Evolutionary conservation across 139 green algal species (phyloP), one percentile per base, ranked within the genome.

Genomic region (Pycnococcus provasolii): DNA sequence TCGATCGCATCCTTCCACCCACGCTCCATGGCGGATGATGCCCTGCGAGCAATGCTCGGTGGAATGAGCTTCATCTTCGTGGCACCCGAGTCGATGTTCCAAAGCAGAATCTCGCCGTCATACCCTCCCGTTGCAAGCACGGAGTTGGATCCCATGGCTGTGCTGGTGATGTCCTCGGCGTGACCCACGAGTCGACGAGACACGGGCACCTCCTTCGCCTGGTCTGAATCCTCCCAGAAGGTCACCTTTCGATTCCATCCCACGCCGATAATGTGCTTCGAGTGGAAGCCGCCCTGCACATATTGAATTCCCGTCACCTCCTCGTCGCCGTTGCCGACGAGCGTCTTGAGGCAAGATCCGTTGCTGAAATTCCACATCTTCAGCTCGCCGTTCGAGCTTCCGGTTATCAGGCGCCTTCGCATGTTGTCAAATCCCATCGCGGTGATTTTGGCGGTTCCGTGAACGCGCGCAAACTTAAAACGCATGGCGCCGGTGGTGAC

Each of bases 31-130:
- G 9, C 4, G 47, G 15, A 37, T 4, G 47, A 9, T 52, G 15
- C 58, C 37, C 41, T 4, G 58, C 58, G 58, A 15, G 42, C 47
- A 26, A 45, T 26, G 46, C 37, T 26, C 64, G 64, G 47, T 37
- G 47, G 5, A 5, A 48, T 63, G 44, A 66, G 67, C 67, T 62
- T 72, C 39, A 42, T 8, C 58, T 44, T 40, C 47, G 61, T 60
- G 43, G 26, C 51, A n/a, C 67, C 57, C 6, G 13, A 65, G 3
- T 69, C 68, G 43, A 75, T 57, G 59, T 75, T 75, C 68, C 68
- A 75, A 7, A 75, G 4, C 4, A 75, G 37, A 15, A 75, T 55
- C 42, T 50, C 55, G 42, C 68, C 68, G 68, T 70, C 60, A 15
- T 64, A 69, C n/a, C 53, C 44, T 5, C 50, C 60, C 47, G 60